Evolutionary conservation across 2,329 filamentous ascomycete species (phyloP).

Genomic region (Penicillium brasilianum): DNA sequence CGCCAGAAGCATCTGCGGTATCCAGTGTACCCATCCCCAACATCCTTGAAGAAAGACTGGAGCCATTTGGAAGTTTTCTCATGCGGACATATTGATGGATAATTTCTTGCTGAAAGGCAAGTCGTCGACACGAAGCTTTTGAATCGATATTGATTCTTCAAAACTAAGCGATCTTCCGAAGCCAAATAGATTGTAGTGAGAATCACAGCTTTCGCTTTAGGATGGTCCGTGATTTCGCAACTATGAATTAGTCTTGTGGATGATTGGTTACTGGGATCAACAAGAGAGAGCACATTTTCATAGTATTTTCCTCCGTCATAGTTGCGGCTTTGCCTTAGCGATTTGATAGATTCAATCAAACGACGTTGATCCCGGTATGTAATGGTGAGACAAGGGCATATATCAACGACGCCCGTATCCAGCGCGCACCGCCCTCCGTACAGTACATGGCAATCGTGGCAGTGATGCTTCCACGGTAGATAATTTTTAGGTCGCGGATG

Average conservation of each 20-base stretch:
- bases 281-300: neutral
- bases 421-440: neutral
- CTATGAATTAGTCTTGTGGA: neutral
- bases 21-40: neutral
- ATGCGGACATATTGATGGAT: neutral
- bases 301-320: neutral
- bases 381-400: neutral
- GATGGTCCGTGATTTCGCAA: neutral
- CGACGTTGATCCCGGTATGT: neutral
- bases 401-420: neutral
- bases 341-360: neutral
- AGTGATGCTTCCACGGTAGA: neutral
- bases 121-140: neutral
- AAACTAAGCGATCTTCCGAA: neutral
- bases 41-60: neutral
- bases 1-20: neutral
- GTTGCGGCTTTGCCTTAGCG: neutral
- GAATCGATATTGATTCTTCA: neutral
- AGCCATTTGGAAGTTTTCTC: neutral
- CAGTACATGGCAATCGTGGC: neutral
- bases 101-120: neutral
- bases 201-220: neutral
- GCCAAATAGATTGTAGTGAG: neutral
- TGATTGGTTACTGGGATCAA: neutral
- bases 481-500: neutral